phyloP scores from a whole-genome alignment of 805 yeast genomes.

The Saccharomyces eubayanus region DNA sequence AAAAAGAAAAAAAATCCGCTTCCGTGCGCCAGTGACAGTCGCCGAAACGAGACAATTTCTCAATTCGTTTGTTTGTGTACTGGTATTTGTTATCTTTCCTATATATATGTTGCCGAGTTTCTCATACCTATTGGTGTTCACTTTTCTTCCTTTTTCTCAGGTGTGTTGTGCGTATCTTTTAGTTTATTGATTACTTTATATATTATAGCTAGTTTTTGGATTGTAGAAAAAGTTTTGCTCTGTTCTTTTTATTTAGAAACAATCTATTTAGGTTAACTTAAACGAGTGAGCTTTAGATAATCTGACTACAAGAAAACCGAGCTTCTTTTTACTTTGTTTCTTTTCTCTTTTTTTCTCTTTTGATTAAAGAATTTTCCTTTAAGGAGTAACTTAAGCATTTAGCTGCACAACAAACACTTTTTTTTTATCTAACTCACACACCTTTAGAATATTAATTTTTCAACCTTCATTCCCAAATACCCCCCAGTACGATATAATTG shows the following conservation, averaged over 20 bases:
- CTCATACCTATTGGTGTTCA: background rate
- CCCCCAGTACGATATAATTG: background rate
- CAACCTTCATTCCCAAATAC: background rate
- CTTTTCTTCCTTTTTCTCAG: background rate
- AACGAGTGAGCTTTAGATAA: background rate
- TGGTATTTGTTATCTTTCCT: background rate
- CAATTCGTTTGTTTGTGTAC: background rate
- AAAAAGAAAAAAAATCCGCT: background rate
- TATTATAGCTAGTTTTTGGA: background rate
- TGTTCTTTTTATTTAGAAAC: background rate
- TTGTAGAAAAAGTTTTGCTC: background rate
- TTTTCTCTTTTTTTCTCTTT: background rate
- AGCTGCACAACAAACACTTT: background rate
- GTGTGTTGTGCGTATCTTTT: background rate
- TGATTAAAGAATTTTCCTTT: background rate
- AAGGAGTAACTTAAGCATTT: background rate
- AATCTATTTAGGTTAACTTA: background rate
- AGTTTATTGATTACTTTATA: background rate
- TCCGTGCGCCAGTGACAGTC: background rate
- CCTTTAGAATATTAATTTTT: background rate
- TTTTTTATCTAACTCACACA: background rate
- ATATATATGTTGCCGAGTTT: background rate
- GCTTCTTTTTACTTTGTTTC: background rate
- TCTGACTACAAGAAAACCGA: background rate
- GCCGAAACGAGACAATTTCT: background rate